These are phyloP conservation scores for Boletus vermiculosoides DNA, from an alignment of 768 basidiomycete genomes.

Conservation along the genomic window DNA sequence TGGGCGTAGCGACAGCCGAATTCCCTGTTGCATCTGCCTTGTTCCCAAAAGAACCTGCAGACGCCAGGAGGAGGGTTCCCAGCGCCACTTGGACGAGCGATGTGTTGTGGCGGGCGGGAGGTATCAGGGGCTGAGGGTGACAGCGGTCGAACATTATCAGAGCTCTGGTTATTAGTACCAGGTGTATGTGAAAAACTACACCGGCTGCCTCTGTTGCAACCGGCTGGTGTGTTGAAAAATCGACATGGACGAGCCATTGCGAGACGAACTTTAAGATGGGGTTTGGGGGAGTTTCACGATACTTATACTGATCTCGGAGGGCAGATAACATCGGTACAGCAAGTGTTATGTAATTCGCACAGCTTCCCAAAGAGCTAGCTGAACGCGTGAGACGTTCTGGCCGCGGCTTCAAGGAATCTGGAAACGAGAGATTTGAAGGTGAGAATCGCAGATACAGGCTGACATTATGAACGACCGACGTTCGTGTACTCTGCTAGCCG, in stretches of 20 bases:
- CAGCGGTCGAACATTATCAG: neutral
- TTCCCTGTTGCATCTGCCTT: conserved; percentile 45
- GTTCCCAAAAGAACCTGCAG: conserved; percentile 49
- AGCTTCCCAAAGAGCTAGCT: neutral
- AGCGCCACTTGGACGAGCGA: conserved; percentile 1
- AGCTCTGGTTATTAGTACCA: conserved; percentile 13
- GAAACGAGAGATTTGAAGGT: too few species aligned
- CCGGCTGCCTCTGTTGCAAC: conserved; percentile 44
- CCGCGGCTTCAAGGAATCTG: too few species aligned
- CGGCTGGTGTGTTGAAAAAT: conserved; percentile 41
- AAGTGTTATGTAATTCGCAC: neutral
- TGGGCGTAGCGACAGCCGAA: conserved; percentile 48
- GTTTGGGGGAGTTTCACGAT: neutral
- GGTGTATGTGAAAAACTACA: conserved; percentile 39
- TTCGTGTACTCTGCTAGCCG: too few species aligned
- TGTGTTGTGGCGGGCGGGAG: conserved; percentile 1
- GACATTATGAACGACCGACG: too few species aligned
- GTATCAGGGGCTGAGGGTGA: conserved; percentile 9
- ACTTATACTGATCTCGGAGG: neutral
- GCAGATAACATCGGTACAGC: neutral
- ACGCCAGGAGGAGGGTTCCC: conserved; percentile 33
- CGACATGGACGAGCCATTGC: conserved; percentile 36
- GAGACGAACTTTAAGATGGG: neutral
- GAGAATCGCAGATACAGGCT: too few species aligned
- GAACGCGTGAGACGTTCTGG: neutral